Evolutionary conservation across 106 monocot species (phyloP).

Genomic region (Dioscorea dumetorum): DNA sequence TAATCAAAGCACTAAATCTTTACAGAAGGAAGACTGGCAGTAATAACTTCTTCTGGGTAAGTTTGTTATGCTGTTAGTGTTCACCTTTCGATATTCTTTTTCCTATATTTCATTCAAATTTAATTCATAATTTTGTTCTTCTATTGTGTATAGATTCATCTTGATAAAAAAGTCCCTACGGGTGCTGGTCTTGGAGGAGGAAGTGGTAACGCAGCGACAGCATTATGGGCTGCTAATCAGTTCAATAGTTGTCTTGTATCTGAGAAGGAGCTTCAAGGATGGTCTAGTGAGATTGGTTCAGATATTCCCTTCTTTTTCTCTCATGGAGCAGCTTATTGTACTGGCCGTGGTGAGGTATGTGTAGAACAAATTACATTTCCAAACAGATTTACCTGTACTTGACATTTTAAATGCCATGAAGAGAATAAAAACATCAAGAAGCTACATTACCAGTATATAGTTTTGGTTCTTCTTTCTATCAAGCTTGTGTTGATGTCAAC

Average conservation of each 20-base stretch:
- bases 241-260: conserved; percentile 70
- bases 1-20: conserved; percentile 93
- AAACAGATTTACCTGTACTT: not conserved
- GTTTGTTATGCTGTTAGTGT: not conserved
- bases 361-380: not conserved
- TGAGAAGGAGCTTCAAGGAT: conserved; percentile 90
- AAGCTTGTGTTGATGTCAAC: too few relatives aligned
- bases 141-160: conserved; percentile 56
- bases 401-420: too few relatives aligned
- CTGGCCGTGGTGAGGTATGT: conserved; percentile 93
- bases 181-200: conserved; percentile 99
- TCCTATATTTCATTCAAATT: too few relatives aligned
- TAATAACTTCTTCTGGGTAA: conserved; percentile 91
- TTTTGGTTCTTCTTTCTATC: too few relatives aligned
- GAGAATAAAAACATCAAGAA: too few relatives aligned
- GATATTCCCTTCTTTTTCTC: conserved; percentile 99
- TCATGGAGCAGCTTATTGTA: conserved; percentile 93
- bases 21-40: conserved; percentile 91
- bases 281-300: conserved; percentile 96
- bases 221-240: conserved; percentile 98
- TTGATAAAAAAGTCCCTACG: conserved; percentile 96
- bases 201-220: conserved; percentile 98
- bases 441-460: too few relatives aligned
- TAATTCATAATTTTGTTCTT: not conserved
- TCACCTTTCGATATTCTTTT: too few relatives aligned